Base-by-base conservation (phyloP, 1,284 basidiomycete genomes). In the Phellopilus nigrolimitatus region DNA sequence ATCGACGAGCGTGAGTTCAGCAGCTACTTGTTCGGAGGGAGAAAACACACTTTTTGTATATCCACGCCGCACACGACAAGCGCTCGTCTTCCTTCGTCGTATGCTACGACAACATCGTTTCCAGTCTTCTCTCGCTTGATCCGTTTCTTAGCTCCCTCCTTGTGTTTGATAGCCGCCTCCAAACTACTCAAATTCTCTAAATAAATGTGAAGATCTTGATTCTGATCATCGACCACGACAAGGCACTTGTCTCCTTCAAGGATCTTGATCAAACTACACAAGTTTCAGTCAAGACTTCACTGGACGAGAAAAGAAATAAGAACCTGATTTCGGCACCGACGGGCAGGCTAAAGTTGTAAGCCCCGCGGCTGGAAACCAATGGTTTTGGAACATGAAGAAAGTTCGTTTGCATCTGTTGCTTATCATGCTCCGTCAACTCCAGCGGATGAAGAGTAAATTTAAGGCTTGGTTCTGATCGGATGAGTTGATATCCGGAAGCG, bases 51-150 rank as follows among this genome's bases (percentile, higher is more conserved):
- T 51, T 59, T 1, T 17, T 73, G 78, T 60, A 71, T 72, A 2
- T 68, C 65, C 0, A 65, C 58, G 6, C 68, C 66, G 30, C 74
- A 75, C 0, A 82, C 53, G 0, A 68, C 68, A 13, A 81, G 58
- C 60, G 70, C 69, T 0, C 71, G 69, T 55, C 72, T 76, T 5
- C 60, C 58, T 57, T 82, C 79, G 36, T 82, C 75, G 49, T 71
- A 79, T 0, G 78, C 66, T 2, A 80, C 47, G 3, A 73, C 12
- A 34, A 70, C 66, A 5, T 73, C 59, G 0, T 64, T 59, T 0
- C 76, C 79, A 2, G 78, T 67, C 55, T 72, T 76, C 50, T 72
- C 71, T 6, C 66, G 67, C 40, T 71, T 63, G 7, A 80, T 59
- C 0, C 13, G 24, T 51, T 73, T 74, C 36, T 64, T 64, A 0